Evolutionary conservation across 2,329 filamentous ascomycete species (phyloP).

Genomic region (Diaporthe citriasiana): DNA sequence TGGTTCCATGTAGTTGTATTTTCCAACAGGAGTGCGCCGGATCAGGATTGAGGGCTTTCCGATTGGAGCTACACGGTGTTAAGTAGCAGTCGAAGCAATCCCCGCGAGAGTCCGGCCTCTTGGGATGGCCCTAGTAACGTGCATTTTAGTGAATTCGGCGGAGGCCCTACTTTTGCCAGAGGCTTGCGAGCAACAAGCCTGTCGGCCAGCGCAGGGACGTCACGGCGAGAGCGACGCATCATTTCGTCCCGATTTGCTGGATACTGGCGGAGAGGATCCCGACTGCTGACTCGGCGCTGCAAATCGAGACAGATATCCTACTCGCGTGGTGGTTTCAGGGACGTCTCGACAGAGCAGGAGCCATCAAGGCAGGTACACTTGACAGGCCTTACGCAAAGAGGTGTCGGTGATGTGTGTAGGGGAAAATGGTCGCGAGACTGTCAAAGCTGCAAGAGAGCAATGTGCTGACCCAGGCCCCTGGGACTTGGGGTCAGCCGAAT

Average conservation of each 20-base stretch:
- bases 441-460: conserved; percentile 6
- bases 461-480: background rate
- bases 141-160: background rate
- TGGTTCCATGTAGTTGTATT: background rate
- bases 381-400: background rate
- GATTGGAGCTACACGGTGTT: conserved; percentile 17
- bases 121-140: conserved; percentile 26
- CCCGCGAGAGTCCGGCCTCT: conserved; percentile 15
- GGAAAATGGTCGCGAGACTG: background rate
- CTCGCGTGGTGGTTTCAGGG: conserved; percentile 30
- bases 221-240: conserved; percentile 14
- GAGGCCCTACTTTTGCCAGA: conserved; percentile 13
- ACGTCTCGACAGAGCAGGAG: conserved; percentile 13
- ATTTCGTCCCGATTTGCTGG: conserved; percentile 5
- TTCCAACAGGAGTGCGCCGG: conserved; percentile 3
- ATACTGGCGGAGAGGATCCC: background rate
- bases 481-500: conserved; percentile 16
- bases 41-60: conserved; percentile 18
- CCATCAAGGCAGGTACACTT: background rate
- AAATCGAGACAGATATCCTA: conserved; percentile 7
- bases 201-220: background rate
- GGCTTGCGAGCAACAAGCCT: conserved; percentile 16
- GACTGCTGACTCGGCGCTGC: conserved; percentile 21
- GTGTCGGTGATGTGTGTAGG: no score
- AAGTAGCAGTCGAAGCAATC: background rate